Evolutionary conservation across 192 early-diverging fungal species (phyloP).

Genomic region (Coemansia sp.): DNA sequence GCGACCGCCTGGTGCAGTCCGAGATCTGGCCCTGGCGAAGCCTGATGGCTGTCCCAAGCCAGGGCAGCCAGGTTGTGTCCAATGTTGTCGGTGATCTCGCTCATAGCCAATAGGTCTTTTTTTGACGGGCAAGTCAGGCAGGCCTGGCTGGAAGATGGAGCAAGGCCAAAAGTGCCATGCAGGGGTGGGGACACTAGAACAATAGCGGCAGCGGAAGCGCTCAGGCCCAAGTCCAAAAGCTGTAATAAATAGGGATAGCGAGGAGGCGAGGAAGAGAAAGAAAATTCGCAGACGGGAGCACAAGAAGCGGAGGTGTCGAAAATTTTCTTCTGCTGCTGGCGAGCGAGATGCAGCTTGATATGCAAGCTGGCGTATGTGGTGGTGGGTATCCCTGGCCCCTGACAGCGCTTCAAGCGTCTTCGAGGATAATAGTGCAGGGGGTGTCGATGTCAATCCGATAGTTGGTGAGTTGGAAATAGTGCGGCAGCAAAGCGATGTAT

Average conservation of each 20-base stretch:
- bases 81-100: conserved; percentile 17
- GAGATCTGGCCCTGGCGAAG: conserved; percentile 16
- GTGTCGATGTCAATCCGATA: background rate
- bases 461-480: background rate
- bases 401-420: background rate
- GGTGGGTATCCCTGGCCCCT: background rate
- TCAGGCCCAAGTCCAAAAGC: background rate
- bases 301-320: background rate
- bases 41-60: background rate
- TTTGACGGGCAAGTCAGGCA: background rate
- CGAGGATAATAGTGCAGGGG: conserved; percentile 1
- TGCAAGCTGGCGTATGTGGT: background rate
- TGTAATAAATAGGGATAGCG: background rate
- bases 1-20: conserved; percentile 47
- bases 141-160: background rate
- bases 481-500: background rate
- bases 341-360: background rate
- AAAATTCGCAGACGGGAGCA: background rate
- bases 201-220: conserved; percentile 8
- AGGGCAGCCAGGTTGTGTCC: background rate
- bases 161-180: conserved; percentile 12
- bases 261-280: background rate
- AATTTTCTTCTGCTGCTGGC: background rate
- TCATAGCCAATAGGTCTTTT: conserved; percentile 8
- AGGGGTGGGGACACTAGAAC: background rate